Percentiles rank a stretch among this genome's conserved stretches.
Conservation (phyloP, 768 basidiomycete genomes). For the Agrocybe pediades region DNA sequence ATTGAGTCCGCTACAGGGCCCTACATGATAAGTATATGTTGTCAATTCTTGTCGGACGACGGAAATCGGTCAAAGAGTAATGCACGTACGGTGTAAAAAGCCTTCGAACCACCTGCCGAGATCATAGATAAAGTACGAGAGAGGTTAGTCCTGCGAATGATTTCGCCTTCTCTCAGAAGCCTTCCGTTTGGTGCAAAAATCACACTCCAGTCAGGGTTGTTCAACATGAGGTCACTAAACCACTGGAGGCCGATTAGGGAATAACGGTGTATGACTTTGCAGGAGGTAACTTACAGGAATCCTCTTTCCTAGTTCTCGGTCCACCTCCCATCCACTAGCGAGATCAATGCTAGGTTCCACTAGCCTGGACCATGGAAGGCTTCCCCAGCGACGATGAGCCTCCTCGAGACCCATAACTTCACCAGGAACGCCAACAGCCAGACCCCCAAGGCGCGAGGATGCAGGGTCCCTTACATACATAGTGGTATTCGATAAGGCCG, state of each 20-base stretch:
- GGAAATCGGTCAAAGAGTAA: background rate
- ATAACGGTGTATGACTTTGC: background rate
- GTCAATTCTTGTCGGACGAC: constrained; percentile 11
- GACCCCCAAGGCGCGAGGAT: constrained; percentile 69
- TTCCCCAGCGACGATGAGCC: constrained; percentile 83
- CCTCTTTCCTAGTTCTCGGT: constrained; percentile 72
- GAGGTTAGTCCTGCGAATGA: constrained; percentile 70
- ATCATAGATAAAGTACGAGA: constrained; percentile 76
- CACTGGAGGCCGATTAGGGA: constrained; percentile 27
- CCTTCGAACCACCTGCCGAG: constrained; percentile 74
- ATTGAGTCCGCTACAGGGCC: constrained; percentile 84
- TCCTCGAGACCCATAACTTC: constrained; percentile 87
- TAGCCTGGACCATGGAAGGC: constrained; percentile 74
- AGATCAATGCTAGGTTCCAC: constrained; percentile 75
- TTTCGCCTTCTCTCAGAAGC: constrained; percentile 74
- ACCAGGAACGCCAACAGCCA: constrained; percentile 89
- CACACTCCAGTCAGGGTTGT: constrained; percentile 72
- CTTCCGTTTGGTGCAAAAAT: constrained; percentile 81
- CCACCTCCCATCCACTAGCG: constrained; percentile 80
- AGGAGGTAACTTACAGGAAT: constrained; percentile 50
- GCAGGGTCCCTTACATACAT: constrained; percentile 71
- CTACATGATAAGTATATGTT: constrained; percentile 41
- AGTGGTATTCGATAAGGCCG: constrained; percentile 65
- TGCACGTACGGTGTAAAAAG: constrained; percentile 72
- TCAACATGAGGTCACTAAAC: constrained; percentile 59